Evolutionary conservation across 306 rosid species (phyloP).

Genomic region (Rosa multiflora): DNA sequence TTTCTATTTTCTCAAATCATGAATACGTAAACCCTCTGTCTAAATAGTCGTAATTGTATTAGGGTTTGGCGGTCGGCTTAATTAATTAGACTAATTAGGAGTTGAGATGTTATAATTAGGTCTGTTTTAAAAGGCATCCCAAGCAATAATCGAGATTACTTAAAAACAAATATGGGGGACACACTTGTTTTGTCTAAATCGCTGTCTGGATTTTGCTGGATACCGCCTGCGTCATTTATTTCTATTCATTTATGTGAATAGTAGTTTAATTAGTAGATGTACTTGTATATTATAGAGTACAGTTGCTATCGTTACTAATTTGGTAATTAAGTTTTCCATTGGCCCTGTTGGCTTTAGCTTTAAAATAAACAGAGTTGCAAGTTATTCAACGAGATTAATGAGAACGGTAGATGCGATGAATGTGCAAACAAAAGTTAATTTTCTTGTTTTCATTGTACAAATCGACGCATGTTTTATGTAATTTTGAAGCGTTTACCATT

Average conservation of each 20-base stretch:
- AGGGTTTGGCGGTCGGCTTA: not conserved
- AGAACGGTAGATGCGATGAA: not conserved
- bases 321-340: not conserved
- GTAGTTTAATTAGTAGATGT: not conserved
- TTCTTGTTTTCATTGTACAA: too few species aligned
- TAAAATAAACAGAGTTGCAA: not conserved
- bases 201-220: conserved; percentile 30
- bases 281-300: not conserved
- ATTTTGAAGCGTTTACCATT: too few species aligned
- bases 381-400: not conserved
- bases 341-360: not conserved
- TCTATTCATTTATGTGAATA: not conserved
- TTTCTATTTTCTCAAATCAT: not conserved
- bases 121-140: conserved; percentile 16
- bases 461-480: too few species aligned
- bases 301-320: not conserved
- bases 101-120: not conserved
- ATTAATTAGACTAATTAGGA: not conserved
- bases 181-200: conserved; percentile 12
- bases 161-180: conserved; percentile 5
- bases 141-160: conserved; percentile 14
- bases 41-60: not conserved
- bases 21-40: not conserved
- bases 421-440: too few species aligned
- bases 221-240: not conserved